Evolutionary conservation across 208 protist genomes (phyloP).

Genomic region (Entamoeba moshkovskii): DNA sequence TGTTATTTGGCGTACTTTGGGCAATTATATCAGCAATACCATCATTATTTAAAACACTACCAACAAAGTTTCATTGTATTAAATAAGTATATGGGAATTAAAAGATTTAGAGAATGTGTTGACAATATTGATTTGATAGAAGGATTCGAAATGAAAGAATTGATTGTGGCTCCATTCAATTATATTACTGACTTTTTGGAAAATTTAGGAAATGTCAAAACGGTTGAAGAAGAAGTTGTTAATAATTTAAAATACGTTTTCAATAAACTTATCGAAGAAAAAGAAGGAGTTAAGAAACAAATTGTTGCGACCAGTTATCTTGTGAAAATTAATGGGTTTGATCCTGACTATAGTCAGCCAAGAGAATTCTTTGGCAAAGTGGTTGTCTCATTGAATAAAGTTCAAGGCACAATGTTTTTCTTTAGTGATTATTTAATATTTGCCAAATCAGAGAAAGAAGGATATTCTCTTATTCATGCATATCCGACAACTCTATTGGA

Average conservation of each 20-base stretch:
- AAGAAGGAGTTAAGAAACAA: not conserved
- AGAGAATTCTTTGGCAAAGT: not conserved
- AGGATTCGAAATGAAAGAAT: not conserved
- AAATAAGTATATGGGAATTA: not conserved
- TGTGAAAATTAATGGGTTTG: not conserved
- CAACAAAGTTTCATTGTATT: not conserved
- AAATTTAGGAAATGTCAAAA: not conserved
- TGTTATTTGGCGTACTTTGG: not conserved
- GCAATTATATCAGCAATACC: not conserved
- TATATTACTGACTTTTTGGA: not conserved
- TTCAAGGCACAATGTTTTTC: not conserved
- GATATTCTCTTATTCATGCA: no score
- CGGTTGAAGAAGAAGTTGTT: not conserved
- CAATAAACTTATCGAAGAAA: not conserved
- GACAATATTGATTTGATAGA: not conserved
- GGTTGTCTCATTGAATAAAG: not conserved
- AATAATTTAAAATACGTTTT: not conserved
- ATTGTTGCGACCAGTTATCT: not conserved
- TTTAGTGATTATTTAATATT: not conserved
- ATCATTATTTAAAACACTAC: not conserved
- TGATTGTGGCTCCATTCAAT: not conserved
- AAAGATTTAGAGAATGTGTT: not conserved
- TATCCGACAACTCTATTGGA: no score
- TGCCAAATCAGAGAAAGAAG: not conserved
- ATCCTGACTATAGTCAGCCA: not conserved